These are phyloP conservation scores for Metrosideros polymorpha DNA, from an alignment of 441 rosid genomes.

Conservation along the genomic window DNA sequence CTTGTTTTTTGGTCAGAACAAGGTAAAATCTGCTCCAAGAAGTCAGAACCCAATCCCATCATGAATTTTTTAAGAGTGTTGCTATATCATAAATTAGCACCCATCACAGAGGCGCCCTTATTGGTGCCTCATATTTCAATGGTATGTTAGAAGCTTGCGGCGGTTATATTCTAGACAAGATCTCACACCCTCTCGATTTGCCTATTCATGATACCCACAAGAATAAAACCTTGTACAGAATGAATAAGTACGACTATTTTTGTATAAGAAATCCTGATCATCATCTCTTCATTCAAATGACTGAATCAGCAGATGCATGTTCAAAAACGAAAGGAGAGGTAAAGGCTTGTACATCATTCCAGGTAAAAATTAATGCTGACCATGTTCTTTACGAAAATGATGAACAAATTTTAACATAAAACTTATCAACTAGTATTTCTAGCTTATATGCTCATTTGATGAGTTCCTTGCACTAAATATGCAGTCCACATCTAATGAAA, in stretches of 20 bases:
- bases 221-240: background rate
- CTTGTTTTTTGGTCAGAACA: background rate
- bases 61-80: background rate
- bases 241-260: background rate
- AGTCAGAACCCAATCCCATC: background rate
- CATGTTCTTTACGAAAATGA: background rate
- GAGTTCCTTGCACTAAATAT: background rate
- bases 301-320: background rate
- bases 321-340: background rate
- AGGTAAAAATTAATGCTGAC: background rate
- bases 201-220: background rate
- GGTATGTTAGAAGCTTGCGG: background rate
- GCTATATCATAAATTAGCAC: background rate
- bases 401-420: background rate
- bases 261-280: background rate
- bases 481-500: background rate
- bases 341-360: background rate
- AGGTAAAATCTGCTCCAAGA: background rate
- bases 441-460: background rate
- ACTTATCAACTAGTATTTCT: background rate
- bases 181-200: background rate
- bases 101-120: background rate
- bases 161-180: background rate
- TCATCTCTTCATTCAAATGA: background rate
- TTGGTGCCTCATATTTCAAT: background rate